phyloP scores from a whole-genome alignment of 768 basidiomycete genomes.

The Phanerodontia chrysosporium region DNA sequence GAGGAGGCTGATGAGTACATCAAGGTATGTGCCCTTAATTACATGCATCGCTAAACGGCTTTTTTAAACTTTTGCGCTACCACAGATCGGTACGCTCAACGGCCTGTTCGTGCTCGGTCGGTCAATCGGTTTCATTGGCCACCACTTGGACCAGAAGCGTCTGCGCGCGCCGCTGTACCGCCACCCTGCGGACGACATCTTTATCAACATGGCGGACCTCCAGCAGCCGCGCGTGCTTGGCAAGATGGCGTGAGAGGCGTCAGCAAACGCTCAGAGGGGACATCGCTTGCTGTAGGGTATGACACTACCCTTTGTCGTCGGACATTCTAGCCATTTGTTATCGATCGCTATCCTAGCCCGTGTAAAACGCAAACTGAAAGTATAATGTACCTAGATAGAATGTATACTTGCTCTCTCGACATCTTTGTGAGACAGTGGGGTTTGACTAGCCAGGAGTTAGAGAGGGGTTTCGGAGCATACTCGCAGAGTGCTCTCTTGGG shows the following conservation, averaged over 20 bases:
- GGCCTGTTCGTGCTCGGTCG: conserved; percentile 97
- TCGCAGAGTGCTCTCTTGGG: no score
- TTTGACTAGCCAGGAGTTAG: no score
- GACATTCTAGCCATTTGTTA: background rate
- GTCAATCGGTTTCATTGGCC: conserved; percentile 96
- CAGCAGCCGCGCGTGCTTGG: conserved; percentile 78
- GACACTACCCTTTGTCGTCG: background rate
- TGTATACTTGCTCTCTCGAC: no score
- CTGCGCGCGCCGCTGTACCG: conserved; percentile 91
- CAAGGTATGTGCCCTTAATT: conserved; percentile 41
- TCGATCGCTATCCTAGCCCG: background rate
- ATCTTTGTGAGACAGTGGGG: no score
- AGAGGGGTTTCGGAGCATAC: no score
- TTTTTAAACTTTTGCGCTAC: background rate
- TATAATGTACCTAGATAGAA: conserved; percentile 1
- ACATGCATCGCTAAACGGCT: conserved; percentile 3
- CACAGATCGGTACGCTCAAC: conserved; percentile 83
- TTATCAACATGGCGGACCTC: conserved; percentile 89
- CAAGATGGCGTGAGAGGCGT: conserved; percentile 22
- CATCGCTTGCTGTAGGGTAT: background rate
- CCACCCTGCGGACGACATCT: conserved; percentile 93
- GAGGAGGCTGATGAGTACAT: conserved; percentile 98
- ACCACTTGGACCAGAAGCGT: conserved; percentile 95
- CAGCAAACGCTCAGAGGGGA: background rate
- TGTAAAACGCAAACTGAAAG: background rate